These are phyloP conservation scores for Karstenula rhodostoma DNA, from an alignment of 2,329 filamentous ascomycete species.

Conservation along the genomic window DNA sequence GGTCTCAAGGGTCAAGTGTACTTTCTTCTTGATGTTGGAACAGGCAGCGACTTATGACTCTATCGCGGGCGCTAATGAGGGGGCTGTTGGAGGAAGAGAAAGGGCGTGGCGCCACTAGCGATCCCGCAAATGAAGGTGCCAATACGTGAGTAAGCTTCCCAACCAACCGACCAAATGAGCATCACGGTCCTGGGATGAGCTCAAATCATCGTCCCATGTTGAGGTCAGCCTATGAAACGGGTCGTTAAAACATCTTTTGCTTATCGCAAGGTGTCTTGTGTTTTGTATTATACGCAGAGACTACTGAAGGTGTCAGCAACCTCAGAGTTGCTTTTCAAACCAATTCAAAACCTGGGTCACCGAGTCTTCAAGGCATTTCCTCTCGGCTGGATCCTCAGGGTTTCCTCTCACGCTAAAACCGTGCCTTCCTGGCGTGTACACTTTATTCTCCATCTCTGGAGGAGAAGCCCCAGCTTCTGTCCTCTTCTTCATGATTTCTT, in stretches of 20 bases:
- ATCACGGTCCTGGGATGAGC: no score
- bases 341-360: slow-evolving; percentile 33
- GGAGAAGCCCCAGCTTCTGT: slow-evolving; percentile 20
- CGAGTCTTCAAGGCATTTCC: slow-evolving; percentile 29
- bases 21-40: background rate
- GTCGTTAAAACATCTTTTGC: background rate
- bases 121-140: background rate
- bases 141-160: background rate
- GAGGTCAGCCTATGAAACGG: no score
- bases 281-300: background rate
- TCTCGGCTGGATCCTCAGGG: slow-evolving; percentile 31
- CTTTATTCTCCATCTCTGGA: slow-evolving; percentile 26
- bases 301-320: background rate
- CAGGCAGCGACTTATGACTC: background rate
- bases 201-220: no score
- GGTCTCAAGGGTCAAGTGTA: background rate
- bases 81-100: background rate
- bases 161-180: no score
- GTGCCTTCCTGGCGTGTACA: slow-evolving; percentile 32
- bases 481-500: slow-evolving; percentile 23
- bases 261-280: background rate
- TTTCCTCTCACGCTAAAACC: slow-evolving; percentile 38
- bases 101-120: background rate
- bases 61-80: background rate
- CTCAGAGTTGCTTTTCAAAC: slow-evolving; percentile 32